Base-by-base conservation (phyloP, 306 rosid species). In the Quercus ilex region DNA sequence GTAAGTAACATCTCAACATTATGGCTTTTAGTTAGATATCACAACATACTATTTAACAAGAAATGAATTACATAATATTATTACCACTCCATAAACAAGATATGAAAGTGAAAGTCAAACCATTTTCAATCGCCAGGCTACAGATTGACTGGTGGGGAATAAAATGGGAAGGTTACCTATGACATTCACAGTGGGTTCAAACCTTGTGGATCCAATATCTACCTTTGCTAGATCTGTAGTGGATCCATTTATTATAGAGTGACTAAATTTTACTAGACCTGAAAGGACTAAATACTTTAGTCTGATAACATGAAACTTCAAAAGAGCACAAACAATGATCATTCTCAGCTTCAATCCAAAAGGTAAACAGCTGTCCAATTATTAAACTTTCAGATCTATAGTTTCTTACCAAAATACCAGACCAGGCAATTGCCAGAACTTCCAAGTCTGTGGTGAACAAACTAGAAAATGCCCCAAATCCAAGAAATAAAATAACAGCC, bases 391-490 rank as follows among this genome's bases (percentile, higher is more conserved):
- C 57, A 43, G 55, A 41, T 25, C 57, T 60, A 57, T 35, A 74
- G 71, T 74, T 80, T 80, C 97, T 85, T 88, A 95, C 99, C 93
- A 81, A 78, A 81, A 89, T 33, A 78, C 98, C 99, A 64, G 99
- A 90, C 81, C 49, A 89, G 38, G 99, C 91, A 83, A 90, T 87
- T 46, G 69, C 83, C 71, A 93, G 81, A 86, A 95, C 99, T 75
- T 91, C 88, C 13, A 93, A 76, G 74, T 95, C 98, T 41, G 93
- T 79, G 84, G 85, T 95, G 79, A 93, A 95, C 81, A 95, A 82
- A 85, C 88, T 82, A 80, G 91, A 87, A 86, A 95, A 89, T 14
- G 92, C 81, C 85, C 86, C 92, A 80, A 93, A 95, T 53, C 98
- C 92, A 69, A 89, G 51, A 77, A 95, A 92, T 77, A 95, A 85